Percentiles rank a stretch among this genome's conserved stretches.
These are phyloP conservation scores for Ambrosiella cleistominuta DNA, from an alignment of 2,329 filamentous ascomycete genomes.

Conservation along the genomic window DNA sequence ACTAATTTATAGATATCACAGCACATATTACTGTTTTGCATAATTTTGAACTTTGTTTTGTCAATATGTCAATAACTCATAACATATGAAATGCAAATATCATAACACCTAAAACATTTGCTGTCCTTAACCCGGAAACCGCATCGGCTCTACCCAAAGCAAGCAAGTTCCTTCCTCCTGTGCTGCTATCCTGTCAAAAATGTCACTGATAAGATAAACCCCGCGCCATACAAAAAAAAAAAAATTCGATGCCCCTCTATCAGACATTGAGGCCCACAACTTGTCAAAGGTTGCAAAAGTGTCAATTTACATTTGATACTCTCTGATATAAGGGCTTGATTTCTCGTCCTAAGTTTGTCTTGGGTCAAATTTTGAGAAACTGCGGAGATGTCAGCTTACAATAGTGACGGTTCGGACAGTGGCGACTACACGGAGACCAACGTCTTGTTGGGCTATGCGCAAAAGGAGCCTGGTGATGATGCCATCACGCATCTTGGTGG, in stretches of 20 bases:
- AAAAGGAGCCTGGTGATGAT: slow-evolving; percentile 62
- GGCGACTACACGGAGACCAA: slow-evolving; percentile 62
- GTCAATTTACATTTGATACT: neutral
- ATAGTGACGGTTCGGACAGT: slow-evolving; percentile 60
- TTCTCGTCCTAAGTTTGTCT: neutral
- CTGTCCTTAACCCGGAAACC: neutral
- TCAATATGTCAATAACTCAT: neutral
- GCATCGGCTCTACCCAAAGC: neutral
- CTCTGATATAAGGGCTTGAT: neutral
- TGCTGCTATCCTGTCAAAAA: neutral
- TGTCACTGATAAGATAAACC: slow-evolving; percentile 18
- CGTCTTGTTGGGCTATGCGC: slow-evolving; percentile 78
- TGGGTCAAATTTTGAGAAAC: neutral
- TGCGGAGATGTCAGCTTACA: slow-evolving; percentile 52
- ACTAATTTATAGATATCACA: slow-evolving; percentile 7
- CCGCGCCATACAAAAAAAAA: slow-evolving; percentile 18
- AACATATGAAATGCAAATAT: neutral
- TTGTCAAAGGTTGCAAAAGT: neutral
- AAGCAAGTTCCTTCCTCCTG: neutral
- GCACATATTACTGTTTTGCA: neutral
- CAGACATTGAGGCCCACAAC: neutral
- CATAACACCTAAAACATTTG: neutral
- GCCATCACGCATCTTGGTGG: slow-evolving; percentile 78
- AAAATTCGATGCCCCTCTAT: slow-evolving; percentile 19
- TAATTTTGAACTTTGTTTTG: neutral